Percentiles rank a stretch among this genome's conserved stretches.
Conservation (phyloP, 2,329 filamentous ascomycete species). For the Claviceps sorghi region DNA sequence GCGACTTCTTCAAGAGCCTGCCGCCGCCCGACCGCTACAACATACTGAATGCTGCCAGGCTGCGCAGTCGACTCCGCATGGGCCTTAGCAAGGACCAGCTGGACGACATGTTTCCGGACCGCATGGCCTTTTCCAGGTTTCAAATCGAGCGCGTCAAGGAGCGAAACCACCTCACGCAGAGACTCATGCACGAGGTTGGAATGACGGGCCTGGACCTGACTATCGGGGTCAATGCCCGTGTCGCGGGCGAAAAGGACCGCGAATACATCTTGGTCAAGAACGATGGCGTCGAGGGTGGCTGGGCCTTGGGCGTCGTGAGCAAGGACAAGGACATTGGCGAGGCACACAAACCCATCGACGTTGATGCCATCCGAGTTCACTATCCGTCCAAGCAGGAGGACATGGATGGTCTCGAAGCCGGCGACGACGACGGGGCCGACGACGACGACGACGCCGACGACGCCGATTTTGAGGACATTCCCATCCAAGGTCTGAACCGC, state of each 20-base stretch:
- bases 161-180: constrained; percentile 84
- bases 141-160: constrained; percentile 91
- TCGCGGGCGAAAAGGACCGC: constrained; percentile 73
- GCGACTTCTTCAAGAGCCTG: constrained; percentile 84
- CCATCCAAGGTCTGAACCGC: constrained; percentile 77
- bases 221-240: constrained; percentile 47
- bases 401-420: constrained; percentile 34
- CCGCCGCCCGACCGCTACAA: constrained; percentile 89
- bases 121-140: constrained; percentile 93
- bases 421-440: constrained; percentile 61
- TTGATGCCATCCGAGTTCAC: constrained; percentile 52
- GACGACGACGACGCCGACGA: constrained; percentile 59
- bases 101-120: constrained; percentile 90
- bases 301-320: constrained; percentile 87
- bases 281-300: constrained; percentile 85
- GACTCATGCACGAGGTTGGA: constrained; percentile 85
- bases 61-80: constrained; percentile 84
- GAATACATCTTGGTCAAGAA: constrained; percentile 97
- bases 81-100: constrained; percentile 92
- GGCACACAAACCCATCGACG: constrained; percentile 78
- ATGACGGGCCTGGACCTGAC: constrained; percentile 68
- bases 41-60: constrained; percentile 82
- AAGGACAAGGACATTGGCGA: constrained; percentile 68
- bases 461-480: constrained; percentile 81
- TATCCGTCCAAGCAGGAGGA: constrained; percentile 42